phyloP scores from a whole-genome alignment of 2,329 filamentous ascomycete genomes.

The Fusarium poae region DNA sequence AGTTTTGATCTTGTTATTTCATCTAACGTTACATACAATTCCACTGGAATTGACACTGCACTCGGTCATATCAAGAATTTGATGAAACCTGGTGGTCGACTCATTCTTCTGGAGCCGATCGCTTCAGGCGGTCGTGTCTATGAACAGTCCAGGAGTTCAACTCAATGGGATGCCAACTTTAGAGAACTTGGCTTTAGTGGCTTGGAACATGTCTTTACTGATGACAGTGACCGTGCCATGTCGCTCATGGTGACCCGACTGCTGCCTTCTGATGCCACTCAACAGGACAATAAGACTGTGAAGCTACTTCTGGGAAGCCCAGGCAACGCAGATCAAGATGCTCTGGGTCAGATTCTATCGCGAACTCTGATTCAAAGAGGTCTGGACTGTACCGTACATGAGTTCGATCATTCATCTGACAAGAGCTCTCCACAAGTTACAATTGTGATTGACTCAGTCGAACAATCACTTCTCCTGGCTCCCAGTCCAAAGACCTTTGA shows the following conservation, averaged over 20 bases:
- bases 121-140: background rate
- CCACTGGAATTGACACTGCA: background rate
- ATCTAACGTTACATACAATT: background rate
- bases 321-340: background rate
- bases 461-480: background rate
- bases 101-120: conserved; percentile 2
- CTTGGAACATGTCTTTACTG: background rate
- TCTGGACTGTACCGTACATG: background rate
- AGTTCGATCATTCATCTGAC: background rate
- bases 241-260: background rate
- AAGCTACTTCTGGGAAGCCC: background rate
- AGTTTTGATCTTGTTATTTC: conserved; percentile 1
- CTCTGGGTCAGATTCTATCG: background rate
- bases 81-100: conserved; percentile 1
- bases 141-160: background rate
- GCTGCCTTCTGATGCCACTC: background rate
- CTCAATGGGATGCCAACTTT: background rate
- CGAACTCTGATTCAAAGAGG: background rate
- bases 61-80: conserved; percentile 1
- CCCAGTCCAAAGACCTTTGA: conserved; percentile 5
- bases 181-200: background rate
- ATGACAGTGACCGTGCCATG: background rate
- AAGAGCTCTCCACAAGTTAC: background rate
- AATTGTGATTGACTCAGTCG: conserved; percentile 4
- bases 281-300: background rate